Evolutionary conservation across 192 early-diverging fungal species (phyloP), one percentile per base, ranked within the genome.

Genomic region (Podila verticillata): DNA sequence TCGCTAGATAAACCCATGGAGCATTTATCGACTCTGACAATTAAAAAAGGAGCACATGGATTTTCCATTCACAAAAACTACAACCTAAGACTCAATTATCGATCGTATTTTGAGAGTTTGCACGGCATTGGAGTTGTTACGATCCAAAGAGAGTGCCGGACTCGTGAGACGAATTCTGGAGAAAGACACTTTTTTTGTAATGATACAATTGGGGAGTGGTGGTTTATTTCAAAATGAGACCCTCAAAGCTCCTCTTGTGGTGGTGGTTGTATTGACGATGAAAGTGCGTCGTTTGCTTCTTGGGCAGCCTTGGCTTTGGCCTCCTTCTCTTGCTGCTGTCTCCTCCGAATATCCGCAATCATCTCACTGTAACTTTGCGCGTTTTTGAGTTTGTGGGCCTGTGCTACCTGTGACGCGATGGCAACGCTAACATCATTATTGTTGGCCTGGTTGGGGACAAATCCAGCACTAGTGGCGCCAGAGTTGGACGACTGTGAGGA

Each of bases 21-120:
- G 77, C 77, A 72, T 58, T 51, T 65, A 64, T 68, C 65, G 77
- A 80, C 77, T 80, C 69, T 80, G 64, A 72, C 69, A 35, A 68
- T 67, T 68, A 66, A 65, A 77, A 63, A 69, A 63, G 29, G 35
- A 26, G 24, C n/a, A 44, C 48, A 65, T 65, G 48, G 63, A 48
- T 19, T 44, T 10, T 47, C 44, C 48, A 60, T 32, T 32, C 29
- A 15, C 19, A 60, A 60, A 24, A 60, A n/a, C n/a, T n/a, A n/a
- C n/a, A 4, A 60, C 28, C 58, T 60, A 28, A 24, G 31, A 60
- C 22, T 60, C 22, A 0, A 24, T 54, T 54, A 26, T 44, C 39
- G 39, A 44, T 44, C 3, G 15, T 44, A 15, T 44, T 4, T 44
- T 17, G 15, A 4, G 13, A 44, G 39, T 44, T 39, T 15, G 39